A percentile compares a stretch with the other conserved stretches of the same genome.
These are phyloP conservation scores for Ensete ventricosum DNA, from an alignment of 176 grass and related monocot species.

Conservation along the genomic window DNA sequence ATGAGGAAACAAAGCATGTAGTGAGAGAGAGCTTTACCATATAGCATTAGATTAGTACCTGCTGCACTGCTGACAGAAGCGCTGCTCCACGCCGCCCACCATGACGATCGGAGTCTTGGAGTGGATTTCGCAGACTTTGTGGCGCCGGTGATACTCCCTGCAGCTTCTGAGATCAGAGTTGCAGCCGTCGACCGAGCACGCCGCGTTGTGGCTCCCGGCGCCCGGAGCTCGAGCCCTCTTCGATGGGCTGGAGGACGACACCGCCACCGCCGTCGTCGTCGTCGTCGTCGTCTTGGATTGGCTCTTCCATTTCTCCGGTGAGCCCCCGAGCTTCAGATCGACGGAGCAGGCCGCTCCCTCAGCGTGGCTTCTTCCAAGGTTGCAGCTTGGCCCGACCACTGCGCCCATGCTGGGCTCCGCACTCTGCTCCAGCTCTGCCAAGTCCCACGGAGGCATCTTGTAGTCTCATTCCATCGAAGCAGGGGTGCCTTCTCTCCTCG, in stretches of 20 bases:
- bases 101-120: slow-evolving; percentile 13
- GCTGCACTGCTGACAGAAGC: slow-evolving; percentile 99
- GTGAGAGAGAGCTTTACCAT: not conserved
- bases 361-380: not conserved
- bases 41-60: slow-evolving; percentile 33
- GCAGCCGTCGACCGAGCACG: slow-evolving; percentile 12
- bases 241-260: not conserved
- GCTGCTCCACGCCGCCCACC: slow-evolving; percentile 40
- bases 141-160: slow-evolving; percentile 18
- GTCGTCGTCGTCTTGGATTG: not conserved
- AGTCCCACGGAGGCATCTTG: slow-evolving; percentile 9
- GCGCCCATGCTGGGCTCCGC: not conserved
- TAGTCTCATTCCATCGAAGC: slow-evolving; percentile 3
- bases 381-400: not conserved
- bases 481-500: not conserved
- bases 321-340: slow-evolving; percentile 4
- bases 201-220: not conserved
- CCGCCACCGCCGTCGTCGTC: not conserved
- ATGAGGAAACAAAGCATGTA: not conserved
- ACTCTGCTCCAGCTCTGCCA: slow-evolving; percentile 7
- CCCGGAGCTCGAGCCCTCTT: slow-evolving; percentile 15
- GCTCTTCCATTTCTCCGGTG: not conserved
- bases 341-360: not conserved
- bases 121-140: slow-evolving; percentile 18
- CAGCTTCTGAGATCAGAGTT: slow-evolving; percentile 10